Conservation (phyloP, 164 flowering plant species). For the Annona cherimola region DNA sequence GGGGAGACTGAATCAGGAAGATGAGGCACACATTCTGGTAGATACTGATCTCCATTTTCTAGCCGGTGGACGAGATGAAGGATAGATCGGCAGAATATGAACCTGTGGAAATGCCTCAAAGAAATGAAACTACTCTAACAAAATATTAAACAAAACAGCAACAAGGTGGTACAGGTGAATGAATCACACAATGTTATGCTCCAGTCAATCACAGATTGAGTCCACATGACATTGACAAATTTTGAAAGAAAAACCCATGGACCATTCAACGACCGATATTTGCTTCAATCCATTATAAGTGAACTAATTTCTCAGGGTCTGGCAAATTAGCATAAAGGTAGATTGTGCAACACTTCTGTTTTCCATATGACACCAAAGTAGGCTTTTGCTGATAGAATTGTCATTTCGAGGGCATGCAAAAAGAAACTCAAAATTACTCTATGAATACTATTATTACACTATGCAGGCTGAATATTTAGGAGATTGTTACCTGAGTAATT, state of each 20-base stretch:
- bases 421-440: neutral
- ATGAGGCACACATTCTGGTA: constrained; percentile 72
- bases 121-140: neutral
- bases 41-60: constrained; percentile 38
- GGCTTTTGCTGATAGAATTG: neutral
- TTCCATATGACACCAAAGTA: neutral
- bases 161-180: neutral
- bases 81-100: constrained; percentile 76
- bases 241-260: neutral
- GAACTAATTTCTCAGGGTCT: neutral
- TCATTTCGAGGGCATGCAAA: neutral
- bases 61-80: constrained; percentile 43
- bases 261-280: neutral
- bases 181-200: neutral
- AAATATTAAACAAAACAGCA: neutral
- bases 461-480: neutral
- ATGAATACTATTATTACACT: too few species aligned
- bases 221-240: neutral
- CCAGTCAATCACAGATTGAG: neutral
- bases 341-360: neutral
- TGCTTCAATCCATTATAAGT: too few species aligned
- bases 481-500: neutral
- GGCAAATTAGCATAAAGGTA: neutral
- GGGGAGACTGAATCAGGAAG: constrained; percentile 66
- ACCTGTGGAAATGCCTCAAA: constrained; percentile 39